Conservation (phyloP, 331 rosid species). For the Malus hybrid region DNA sequence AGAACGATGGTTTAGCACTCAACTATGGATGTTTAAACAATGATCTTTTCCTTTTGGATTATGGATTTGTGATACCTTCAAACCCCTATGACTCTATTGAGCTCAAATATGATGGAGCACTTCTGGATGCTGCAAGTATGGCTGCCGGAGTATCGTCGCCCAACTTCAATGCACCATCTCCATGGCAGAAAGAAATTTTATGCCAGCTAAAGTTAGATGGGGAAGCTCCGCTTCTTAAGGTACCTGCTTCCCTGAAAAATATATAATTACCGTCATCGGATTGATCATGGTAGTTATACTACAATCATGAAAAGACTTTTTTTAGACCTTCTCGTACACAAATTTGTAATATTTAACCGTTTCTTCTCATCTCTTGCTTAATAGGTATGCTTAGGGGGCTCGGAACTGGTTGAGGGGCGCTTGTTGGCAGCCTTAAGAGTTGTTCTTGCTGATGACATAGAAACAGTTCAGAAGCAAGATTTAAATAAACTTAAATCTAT, state of each 20-base stretch:
- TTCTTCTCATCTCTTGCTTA: conserved; percentile 5
- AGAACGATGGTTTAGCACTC: conserved; percentile 53
- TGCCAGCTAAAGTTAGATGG: conserved; percentile 66
- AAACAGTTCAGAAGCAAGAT: conserved; percentile 47
- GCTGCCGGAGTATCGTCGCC: conserved; percentile 83
- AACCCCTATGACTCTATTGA: conserved; percentile 73
- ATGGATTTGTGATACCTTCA: conserved; percentile 76
- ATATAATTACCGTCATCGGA: neutral
- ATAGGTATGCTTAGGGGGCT: conserved; percentile 82
- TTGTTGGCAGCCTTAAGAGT: conserved; percentile 80
- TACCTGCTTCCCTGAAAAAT: conserved; percentile 11
- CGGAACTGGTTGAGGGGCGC: conserved; percentile 68
- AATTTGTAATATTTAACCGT: neutral
- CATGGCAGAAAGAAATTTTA: conserved; percentile 66
- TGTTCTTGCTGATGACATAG: conserved; percentile 41
- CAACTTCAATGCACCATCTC: conserved; percentile 61
- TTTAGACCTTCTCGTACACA: neutral
- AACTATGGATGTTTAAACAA: conserved; percentile 77
- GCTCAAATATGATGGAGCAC: conserved; percentile 77
- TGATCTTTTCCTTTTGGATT: conserved; percentile 80
- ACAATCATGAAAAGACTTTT: neutral
- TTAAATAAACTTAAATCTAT: conserved; percentile 53
- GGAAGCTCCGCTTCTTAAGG: conserved; percentile 78
- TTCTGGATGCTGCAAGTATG: conserved; percentile 84
- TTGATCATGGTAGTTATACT: neutral